Percentiles rank a stretch among this genome's conserved stretches.
These are phyloP conservation scores for Amanita subjunquillea DNA, from an alignment of 768 basidiomycete species.

Conservation along the genomic window DNA sequence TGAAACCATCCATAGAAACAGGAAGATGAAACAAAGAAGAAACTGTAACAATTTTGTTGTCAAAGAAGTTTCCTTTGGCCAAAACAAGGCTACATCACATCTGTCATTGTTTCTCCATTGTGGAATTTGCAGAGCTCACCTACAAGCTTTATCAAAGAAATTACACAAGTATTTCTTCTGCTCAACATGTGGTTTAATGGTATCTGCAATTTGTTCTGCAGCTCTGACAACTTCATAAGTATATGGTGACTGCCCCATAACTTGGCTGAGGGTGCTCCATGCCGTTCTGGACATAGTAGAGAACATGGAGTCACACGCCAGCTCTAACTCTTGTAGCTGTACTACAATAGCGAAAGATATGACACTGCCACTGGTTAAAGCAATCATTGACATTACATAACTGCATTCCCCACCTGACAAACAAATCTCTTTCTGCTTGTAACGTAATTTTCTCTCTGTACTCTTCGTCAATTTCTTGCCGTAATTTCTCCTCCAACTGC, in stretches of 20 bases:
- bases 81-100: too few relatives aligned
- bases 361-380: slow-evolving; percentile 39
- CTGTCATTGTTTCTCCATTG: too few relatives aligned
- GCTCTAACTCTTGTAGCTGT: slow-evolving; percentile 78
- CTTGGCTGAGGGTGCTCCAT: slow-evolving; percentile 74
- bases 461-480: slow-evolving; percentile 66
- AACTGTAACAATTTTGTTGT: too few relatives aligned
- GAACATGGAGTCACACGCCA: slow-evolving; percentile 72
- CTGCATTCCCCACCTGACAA: slow-evolving; percentile 58
- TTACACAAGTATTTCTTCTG: too few relatives aligned
- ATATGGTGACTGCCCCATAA: slow-evolving; percentile 80
- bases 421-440: slow-evolving; percentile 79
- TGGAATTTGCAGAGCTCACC: too few relatives aligned
- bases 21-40: too few relatives aligned
- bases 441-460: slow-evolving; percentile 75
- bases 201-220: slow-evolving; percentile 67
- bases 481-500: slow-evolving; percentile 89
- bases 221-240: slow-evolving; percentile 66
- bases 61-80: too few relatives aligned
- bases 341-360: slow-evolving; percentile 76
- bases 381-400: neutral
- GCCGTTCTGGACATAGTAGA: slow-evolving; percentile 64
- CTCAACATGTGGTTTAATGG: slow-evolving; percentile 74
- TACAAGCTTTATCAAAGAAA: too few relatives aligned
- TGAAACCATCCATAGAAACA: too few relatives aligned